A percentile compares a stretch with the other conserved stretches of the same genome.
Conservation (phyloP, 208 protist genomes). For the Wallacemonas rigidus region DNA sequence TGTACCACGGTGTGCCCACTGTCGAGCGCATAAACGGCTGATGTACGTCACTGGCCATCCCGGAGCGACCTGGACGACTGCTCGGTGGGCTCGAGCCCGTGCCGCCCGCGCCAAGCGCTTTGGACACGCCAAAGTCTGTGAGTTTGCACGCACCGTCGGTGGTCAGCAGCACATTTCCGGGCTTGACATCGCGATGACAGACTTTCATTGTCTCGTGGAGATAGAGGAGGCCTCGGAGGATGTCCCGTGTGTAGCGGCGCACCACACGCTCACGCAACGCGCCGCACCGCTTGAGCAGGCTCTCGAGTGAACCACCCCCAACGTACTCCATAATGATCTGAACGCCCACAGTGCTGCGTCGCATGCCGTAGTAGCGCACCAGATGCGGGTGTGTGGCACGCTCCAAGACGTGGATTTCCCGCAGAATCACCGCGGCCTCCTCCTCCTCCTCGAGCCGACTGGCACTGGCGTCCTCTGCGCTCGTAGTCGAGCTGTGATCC, state of each 20-base stretch:
- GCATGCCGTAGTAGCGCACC: constrained; percentile 82
- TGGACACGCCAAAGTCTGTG: constrained; percentile 87
- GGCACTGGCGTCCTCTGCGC: background rate
- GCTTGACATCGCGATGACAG: constrained; percentile 93
- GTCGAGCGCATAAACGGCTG: constrained; percentile 61
- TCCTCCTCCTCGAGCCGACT: constrained; percentile 13
- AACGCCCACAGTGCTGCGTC: constrained; percentile 65
- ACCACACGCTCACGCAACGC: constrained; percentile 74
- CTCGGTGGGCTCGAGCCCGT: constrained; percentile 1
- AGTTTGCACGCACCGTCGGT: constrained; percentile 84
- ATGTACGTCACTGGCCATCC: background rate
- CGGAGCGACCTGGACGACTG: background rate
- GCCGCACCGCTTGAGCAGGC: constrained; percentile 59
- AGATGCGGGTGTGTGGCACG: constrained; percentile 69
- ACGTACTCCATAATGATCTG: constrained; percentile 92
- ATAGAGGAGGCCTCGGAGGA: constrained; percentile 79
- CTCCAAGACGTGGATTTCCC: constrained; percentile 81
- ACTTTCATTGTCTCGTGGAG: constrained; percentile 79
- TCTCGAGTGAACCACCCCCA: constrained; percentile 79
- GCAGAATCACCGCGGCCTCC: constrained; percentile 54
- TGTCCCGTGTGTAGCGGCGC: constrained; percentile 70
- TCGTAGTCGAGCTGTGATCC: background rate
- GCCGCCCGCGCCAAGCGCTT: constrained; percentile 42
- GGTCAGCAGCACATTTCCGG: constrained; percentile 90
- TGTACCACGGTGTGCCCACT: constrained; percentile 92